phyloP scores from a whole-genome alignment of 2,329 filamentous ascomycete genomes.

The Stemphylium vesicarium region DNA sequence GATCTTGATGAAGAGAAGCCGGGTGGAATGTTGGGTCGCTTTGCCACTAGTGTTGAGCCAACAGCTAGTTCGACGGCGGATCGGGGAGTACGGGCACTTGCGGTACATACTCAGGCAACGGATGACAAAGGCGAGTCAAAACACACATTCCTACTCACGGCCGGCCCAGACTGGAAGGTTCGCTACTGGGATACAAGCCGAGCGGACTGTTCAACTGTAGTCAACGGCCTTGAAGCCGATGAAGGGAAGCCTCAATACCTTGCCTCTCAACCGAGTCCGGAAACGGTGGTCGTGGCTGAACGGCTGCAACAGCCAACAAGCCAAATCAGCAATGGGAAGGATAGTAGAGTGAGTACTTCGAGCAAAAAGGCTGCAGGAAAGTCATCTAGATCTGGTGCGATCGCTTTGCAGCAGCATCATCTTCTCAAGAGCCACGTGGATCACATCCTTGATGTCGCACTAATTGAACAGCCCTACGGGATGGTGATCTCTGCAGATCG shows the following conservation, averaged over 20 bases:
- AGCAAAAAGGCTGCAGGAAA: constrained; percentile 46
- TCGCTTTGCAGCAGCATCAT: constrained; percentile 91
- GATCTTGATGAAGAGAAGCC: constrained; percentile 87
- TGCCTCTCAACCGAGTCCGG: constrained; percentile 45
- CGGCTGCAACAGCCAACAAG: constrained; percentile 32
- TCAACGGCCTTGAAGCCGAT: constrained; percentile 76
- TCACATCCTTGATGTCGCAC: constrained; percentile 82
- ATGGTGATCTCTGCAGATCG: constrained; percentile 93
- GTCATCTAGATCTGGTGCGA: constrained; percentile 78
- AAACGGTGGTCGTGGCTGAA: constrained; percentile 52
- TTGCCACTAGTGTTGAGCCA: constrained; percentile 70
- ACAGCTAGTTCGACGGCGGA: constrained; percentile 62
- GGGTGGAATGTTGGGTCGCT: constrained; percentile 84
- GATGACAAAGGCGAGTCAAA: constrained; percentile 74
- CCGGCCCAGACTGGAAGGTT: constrained; percentile 86
- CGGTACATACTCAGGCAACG: constrained; percentile 71
- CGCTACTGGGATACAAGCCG: constrained; percentile 90
- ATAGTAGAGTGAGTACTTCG: constrained; percentile 42
- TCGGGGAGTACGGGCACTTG: constrained; percentile 75
- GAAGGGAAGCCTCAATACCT: constrained; percentile 75
- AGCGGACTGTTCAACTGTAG: constrained; percentile 77
- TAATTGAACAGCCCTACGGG: constrained; percentile 86
- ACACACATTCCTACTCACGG: constrained; percentile 84
- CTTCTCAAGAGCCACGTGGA: constrained; percentile 87
- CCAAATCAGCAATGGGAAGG: constrained; percentile 24